These are phyloP conservation scores for Agaricus blazei DNA, from an alignment of 768 basidiomycete genomes.

Conservation along the genomic window DNA sequence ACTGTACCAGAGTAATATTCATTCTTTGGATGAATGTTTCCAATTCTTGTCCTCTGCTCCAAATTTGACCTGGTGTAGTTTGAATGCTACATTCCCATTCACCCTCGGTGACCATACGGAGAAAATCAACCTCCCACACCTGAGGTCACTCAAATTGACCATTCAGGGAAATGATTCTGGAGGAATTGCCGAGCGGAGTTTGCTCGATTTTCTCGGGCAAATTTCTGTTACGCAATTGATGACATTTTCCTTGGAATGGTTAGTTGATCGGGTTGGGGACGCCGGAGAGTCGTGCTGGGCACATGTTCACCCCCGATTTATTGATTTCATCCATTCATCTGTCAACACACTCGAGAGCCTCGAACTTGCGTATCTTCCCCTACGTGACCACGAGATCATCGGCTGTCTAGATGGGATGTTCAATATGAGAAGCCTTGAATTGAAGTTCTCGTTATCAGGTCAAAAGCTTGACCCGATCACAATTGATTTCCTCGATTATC, in stretches of 20 bases:
- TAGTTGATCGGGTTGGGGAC: conserved; percentile 15
- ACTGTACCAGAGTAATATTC: conserved; percentile 25
- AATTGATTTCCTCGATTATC: conserved; percentile 23
- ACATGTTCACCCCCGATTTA: conserved; percentile 21
- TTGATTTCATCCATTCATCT: conserved; percentile 21
- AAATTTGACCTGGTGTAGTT: conserved; percentile 25
- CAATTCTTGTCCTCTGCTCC: conserved; percentile 26
- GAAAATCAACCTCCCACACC: conserved; percentile 20
- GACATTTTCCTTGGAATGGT: conserved; percentile 31
- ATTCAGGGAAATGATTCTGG: conserved; percentile 21
- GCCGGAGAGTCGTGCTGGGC: conserved; percentile 14
- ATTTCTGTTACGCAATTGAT: conserved; percentile 25
- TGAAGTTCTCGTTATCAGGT: conserved; percentile 30
- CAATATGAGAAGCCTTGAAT: conserved; percentile 22
- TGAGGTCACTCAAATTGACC: conserved; percentile 28
- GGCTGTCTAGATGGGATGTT: conserved; percentile 26
- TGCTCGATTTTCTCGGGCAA: conserved; percentile 26
- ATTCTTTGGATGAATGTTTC: conserved; percentile 31
- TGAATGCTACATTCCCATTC: conserved; percentile 26
- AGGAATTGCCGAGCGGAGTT: conserved; percentile 16
- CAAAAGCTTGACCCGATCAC: conserved; percentile 31
- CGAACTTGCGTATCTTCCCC: conserved; percentile 32
- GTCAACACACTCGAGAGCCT: conserved; percentile 25
- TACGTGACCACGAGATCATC: conserved; percentile 27
- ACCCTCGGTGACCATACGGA: conserved; percentile 13